Evolutionary conservation across 2,329 filamentous ascomycete genomes (phyloP), one percentile per base, ranked within the genome.

Genomic region (Aspergillus sp.): DNA sequence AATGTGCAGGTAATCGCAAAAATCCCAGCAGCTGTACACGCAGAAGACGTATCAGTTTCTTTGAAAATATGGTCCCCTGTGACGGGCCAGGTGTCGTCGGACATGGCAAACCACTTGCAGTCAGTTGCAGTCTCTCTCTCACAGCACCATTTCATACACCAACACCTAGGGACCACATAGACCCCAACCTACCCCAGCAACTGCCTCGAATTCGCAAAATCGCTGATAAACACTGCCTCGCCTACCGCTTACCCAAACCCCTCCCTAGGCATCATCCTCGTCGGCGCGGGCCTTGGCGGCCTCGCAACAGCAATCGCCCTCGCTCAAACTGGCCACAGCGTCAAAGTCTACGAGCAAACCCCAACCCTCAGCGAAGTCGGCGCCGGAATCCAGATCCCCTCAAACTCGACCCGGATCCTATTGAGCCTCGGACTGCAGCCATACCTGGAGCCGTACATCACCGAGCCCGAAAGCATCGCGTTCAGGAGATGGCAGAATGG

Each of bases 351-450:
- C 37, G 68, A 73, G 51, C 68, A 68, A 23, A 58, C 78, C 0
- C 48, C 65, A 0, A 58, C 66, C 4, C 67, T 81, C 0, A 71
- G 66, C 37, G 79, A 81, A 64, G 77, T 73, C 50, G 73, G 71
- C 9, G 72, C 72, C 6, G 71, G 70, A 14, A 72, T 73, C 37
- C 71, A 77, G 65, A 72, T 76, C 66, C 77, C 76, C 0, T 74
- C 77, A 0, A 79, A 78, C 53, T 75, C 73, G 6, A 70, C 76
- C 9, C 64, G 74, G 11, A 66, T 79, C 17, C 70, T 78, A 1
- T 70, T 74, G 45, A 65, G 70, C 7, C 56, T 79, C 74, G 70
- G 76, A 69, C 40, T 71, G 77, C 47, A 72, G 72, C 61, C 70
- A 23, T 50, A 58, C 35, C 35, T 56, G 19, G 19, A 39, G 14